Conservation (phyloP, 2,329 filamentous ascomycete genomes). For the Xylariaceae sp. region DNA sequence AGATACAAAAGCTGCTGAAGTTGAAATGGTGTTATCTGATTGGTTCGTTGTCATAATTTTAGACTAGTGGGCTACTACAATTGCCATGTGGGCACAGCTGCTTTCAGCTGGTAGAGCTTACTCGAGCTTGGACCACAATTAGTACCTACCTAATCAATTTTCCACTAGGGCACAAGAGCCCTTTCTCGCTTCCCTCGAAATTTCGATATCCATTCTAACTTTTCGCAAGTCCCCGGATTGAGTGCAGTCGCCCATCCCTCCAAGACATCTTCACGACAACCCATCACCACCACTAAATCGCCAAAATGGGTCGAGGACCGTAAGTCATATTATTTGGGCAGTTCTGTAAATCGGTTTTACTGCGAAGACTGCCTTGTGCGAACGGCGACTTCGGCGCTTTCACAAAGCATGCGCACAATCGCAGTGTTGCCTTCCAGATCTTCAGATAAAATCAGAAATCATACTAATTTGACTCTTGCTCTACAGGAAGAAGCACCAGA, state of each 20-base stretch:
- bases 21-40: constrained; percentile 12
- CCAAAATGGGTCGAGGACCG: constrained; percentile 58
- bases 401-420: not conserved
- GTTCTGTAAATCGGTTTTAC: not conserved
- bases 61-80: too few relatives aligned
- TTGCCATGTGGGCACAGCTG: not conserved
- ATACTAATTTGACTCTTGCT: constrained; percentile 39
- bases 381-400: not conserved
- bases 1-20: too few relatives aligned
- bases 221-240: constrained; percentile 27
- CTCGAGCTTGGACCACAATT: constrained; percentile 18
- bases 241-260: constrained; percentile 27
- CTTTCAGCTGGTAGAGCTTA: constrained; percentile 1
- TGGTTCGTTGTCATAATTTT: too few relatives aligned
- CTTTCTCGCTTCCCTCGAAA: constrained; percentile 37
- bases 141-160: constrained; percentile 32
- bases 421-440: not conserved
- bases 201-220: constrained; percentile 23
- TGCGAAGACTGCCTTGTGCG: not conserved
- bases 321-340: constrained; percentile 47
- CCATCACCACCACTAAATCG: constrained; percentile 44
- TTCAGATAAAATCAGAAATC: not conserved
- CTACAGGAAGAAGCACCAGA: constrained; percentile 96
- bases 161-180: constrained; percentile 39
- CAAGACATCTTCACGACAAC: constrained; percentile 40